Evolutionary conservation across 176 grass and related monocot genomes (phyloP), one percentile per base, ranked within the genome.

Genomic region (Aechmea fasciata): DNA sequence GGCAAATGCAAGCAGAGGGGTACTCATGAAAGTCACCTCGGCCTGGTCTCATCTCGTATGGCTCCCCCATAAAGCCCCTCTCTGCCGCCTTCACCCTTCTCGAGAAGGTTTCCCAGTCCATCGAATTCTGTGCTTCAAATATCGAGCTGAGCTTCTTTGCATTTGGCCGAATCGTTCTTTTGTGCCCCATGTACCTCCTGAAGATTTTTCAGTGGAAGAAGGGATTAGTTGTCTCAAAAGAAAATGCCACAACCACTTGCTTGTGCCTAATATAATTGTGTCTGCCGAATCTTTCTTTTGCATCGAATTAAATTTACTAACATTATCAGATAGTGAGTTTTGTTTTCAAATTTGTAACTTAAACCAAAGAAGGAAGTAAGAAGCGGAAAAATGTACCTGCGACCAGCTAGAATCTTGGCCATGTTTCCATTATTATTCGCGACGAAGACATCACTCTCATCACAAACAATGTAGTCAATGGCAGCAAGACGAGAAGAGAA

Each of bases 371-470:
- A 20, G 54, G 14, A 57, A 19, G 15, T 20, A 7, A 18, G n/a
- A 61, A n/a, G 20, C 20, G 20, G 2, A n/a, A 61, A 61, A 19
- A 61, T 9, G 15, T 61, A 97, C 94, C 94, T 92, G 59, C 71
- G 81, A 14, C 93, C 89, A 72, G 93, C 86, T 81, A 97, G 85
- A 76, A 90, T 77, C 75, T 92, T 97, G 71, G 93, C 93, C 93
- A 97, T 97, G 69, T 97, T 97, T 69, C 93, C 93, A 72, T 97
- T 97, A 83, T 97, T 92, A 82, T 97, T 97, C 29, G 93, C 79
- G 64, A 87, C 84, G 41, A 92, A 85, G 63, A 97, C 93, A 92
- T 87, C 79, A 69, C 93, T 92, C 41, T 85, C 79, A 79, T 87
- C 84, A 52, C 82, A 97, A 51, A 97, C 86, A 28, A 92, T 83